Percentiles rank a stretch among this genome's conserved stretches.
Evolutionary conservation across 2,329 filamentous ascomycete species (phyloP).

Genomic region (Hyphodiscus sp.): DNA sequence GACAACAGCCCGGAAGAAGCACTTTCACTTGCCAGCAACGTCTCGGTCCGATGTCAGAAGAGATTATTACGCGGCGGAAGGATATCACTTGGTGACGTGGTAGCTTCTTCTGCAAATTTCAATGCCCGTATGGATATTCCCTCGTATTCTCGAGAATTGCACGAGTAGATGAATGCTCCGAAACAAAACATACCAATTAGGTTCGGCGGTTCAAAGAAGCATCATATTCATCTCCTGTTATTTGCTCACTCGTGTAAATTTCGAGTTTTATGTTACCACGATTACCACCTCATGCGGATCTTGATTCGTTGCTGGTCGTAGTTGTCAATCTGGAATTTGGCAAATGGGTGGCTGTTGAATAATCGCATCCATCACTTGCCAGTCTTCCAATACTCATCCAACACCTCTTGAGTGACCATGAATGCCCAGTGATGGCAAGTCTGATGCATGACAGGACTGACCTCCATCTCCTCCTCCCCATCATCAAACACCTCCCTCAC

Average conservation of each 20-base stretch:
- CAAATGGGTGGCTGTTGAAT: not conserved
- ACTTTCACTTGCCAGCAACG: conserved; percentile 11
- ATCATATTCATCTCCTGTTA: not conserved
- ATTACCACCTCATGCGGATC: no score
- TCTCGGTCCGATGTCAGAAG: not conserved
- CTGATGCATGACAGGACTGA: conserved; percentile 50
- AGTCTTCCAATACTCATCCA: conserved; percentile 41
- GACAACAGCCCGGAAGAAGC: conserved; percentile 2
- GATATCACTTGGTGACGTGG: conserved; percentile 3
- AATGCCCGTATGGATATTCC: not conserved
- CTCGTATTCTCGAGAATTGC: not conserved
- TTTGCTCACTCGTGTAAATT: not conserved
- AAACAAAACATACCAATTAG: no score
- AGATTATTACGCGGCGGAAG: conserved; percentile 4
- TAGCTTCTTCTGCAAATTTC: not conserved
- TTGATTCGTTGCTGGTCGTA: no score
- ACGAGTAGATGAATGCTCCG: not conserved
- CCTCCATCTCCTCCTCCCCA: conserved; percentile 35
- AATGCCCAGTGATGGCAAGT: conserved; percentile 52
- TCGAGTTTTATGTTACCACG: not conserved
- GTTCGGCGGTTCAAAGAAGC: not conserved
- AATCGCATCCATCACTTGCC: not conserved
- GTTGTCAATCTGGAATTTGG: not conserved
- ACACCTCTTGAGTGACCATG: conserved; percentile 42
- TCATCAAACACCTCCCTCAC: conserved; percentile 43